Evolutionary conservation across 495 filamentous ascomycete genomes (phyloP).

Genomic region (Patellaria atrata): DNA sequence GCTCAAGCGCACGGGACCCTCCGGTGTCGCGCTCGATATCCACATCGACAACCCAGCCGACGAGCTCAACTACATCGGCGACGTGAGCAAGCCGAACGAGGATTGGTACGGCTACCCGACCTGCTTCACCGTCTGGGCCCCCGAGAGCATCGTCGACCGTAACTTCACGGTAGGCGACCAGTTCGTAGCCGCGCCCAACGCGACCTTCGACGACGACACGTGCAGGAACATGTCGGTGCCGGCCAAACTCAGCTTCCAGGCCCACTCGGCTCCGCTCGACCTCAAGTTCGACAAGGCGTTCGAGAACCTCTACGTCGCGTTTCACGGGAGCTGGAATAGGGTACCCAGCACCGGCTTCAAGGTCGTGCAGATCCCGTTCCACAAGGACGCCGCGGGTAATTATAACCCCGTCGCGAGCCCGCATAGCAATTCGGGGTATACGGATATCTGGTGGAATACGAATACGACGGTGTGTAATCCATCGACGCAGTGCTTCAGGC

Average conservation of each 20-base stretch:
- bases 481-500: constrained; percentile 15
- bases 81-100: constrained; percentile 9
- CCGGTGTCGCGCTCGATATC: constrained; percentile 5
- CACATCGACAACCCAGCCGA: constrained; percentile 18
- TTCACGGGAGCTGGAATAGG: constrained; percentile 18
- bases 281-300: constrained; percentile 11
- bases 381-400: neutral
- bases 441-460: constrained; percentile 8
- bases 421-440: constrained; percentile 8
- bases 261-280: constrained; percentile 18
- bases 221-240: constrained; percentile 3
- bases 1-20: constrained; percentile 9
- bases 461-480: constrained; percentile 7
- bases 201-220: constrained; percentile 11
- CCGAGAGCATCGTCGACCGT: constrained; percentile 9
- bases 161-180: constrained; percentile 12
- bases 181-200: constrained; percentile 14
- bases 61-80: constrained; percentile 17
- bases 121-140: constrained; percentile 16
- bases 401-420: constrained; percentile 3
- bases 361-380: constrained; percentile 11
- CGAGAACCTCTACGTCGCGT: constrained; percentile 14
- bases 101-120: constrained; percentile 20
- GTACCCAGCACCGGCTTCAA: constrained; percentile 13
- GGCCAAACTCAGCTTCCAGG: constrained; percentile 3